phyloP scores from a whole-genome alignment of 305 asterid species.

The Fraxinus sp. region DNA sequence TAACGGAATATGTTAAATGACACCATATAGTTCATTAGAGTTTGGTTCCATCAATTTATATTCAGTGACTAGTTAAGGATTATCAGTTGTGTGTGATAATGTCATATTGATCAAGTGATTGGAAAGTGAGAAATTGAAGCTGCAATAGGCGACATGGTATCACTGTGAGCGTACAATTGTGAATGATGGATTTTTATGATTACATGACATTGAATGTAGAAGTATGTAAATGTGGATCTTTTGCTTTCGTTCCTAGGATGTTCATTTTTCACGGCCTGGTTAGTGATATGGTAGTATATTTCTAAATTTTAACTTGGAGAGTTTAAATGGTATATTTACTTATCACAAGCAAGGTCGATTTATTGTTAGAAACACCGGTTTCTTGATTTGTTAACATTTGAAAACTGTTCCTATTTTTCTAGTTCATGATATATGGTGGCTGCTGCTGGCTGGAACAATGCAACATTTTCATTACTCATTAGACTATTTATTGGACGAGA shows the following conservation, averaged over 20 bases:
- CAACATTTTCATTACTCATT: neutral
- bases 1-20: slow-evolving; percentile 9
- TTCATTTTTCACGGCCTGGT: neutral
- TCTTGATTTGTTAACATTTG: neutral
- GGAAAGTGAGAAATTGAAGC: neutral
- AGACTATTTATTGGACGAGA: neutral
- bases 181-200: neutral
- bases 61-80: slow-evolving; percentile 3
- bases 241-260: neutral
- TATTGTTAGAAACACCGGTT: neutral
- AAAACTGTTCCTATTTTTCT: neutral
- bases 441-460: neutral
- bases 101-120: neutral
- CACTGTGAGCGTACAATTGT: neutral
- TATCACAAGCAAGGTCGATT: neutral
- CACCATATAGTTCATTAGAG: slow-evolving; percentile 4
- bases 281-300: neutral
- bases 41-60: slow-evolving; percentile 1
- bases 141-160: neutral
- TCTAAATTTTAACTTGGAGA: slow-evolving; percentile 6
- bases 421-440: neutral
- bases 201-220: neutral
- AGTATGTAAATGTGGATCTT: neutral
- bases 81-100: neutral
- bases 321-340: neutral